phyloP scores from a whole-genome alignment of 1,139 yeast genomes.

The Yamadazyma conglobata region DNA sequence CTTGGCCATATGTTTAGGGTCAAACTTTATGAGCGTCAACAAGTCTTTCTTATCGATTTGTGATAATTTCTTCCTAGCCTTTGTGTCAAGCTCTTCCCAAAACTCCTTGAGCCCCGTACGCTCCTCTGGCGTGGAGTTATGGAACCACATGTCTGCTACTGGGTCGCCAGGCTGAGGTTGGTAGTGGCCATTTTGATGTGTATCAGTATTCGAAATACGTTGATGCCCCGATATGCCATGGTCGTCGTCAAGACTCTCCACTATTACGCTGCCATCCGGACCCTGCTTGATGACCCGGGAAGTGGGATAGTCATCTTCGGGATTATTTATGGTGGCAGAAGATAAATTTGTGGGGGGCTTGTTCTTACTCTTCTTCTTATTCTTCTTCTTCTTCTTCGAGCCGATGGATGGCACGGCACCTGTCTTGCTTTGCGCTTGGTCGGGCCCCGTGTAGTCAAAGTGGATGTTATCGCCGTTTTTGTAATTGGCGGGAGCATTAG shows the following conservation, averaged over 20 bases:
- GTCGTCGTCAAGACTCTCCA: constrained; percentile 50
- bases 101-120: constrained; percentile 56
- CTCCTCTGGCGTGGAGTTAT: constrained; percentile 55
- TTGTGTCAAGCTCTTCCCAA: constrained; percentile 67
- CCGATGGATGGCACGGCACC: constrained; percentile 3
- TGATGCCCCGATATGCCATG: too few relatives aligned
- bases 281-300: constrained; percentile 71
- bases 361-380: constrained; percentile 35
- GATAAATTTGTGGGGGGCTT: constrained; percentile 18
- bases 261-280: constrained; percentile 71
- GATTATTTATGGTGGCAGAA: constrained; percentile 50
- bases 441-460: constrained; percentile 44
- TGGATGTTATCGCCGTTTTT: constrained; percentile 55
- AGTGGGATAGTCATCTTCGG: constrained; percentile 64
- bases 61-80: constrained; percentile 60
- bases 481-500: constrained; percentile 12
- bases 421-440: neutral
- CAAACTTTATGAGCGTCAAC: constrained; percentile 9
- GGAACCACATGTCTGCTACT: constrained; percentile 47
- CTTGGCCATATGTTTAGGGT: constrained; percentile 9
- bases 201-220: too few relatives aligned
- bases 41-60: constrained; percentile 56
- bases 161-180: constrained; percentile 8
- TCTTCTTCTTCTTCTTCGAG: constrained; percentile 24
- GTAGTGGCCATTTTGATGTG: neutral